phyloP scores from a whole-genome alignment of 768 basidiomycete species.

The Lyophyllum atratum region DNA sequence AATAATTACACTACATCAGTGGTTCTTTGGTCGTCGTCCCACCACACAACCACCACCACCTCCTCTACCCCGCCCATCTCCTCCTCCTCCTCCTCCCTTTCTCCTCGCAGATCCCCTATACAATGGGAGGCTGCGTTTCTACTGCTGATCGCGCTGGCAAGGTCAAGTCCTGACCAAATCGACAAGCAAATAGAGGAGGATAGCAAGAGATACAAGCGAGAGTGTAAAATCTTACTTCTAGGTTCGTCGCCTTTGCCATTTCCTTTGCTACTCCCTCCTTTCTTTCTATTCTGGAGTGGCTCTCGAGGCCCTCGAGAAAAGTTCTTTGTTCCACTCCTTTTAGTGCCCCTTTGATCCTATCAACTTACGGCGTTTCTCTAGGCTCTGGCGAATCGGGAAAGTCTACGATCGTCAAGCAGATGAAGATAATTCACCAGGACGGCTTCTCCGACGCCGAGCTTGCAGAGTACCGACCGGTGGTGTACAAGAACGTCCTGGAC shows the following conservation, averaged over 20 bases:
- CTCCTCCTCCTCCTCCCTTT: neutral
- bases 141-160: constrained; percentile 57
- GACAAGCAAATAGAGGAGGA: constrained; percentile 89
- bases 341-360: too few relatives aligned
- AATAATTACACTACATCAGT: neutral
- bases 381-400: constrained; percentile 97
- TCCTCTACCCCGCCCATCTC: neutral
- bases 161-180: constrained; percentile 69
- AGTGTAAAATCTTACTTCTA: constrained; percentile 92
- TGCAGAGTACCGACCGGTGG: constrained; percentile 65
- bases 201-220: constrained; percentile 74
- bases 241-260: constrained; percentile 50
- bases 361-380: constrained; percentile 56
- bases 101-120: neutral
- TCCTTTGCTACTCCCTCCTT: neutral
- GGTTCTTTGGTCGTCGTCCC: neutral
- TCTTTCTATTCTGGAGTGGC: neutral
- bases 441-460: constrained; percentile 77
- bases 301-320: neutral
- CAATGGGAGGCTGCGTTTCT: constrained; percentile 74
- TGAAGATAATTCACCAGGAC: constrained; percentile 91
- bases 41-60: neutral
- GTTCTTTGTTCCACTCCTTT: too few relatives aligned
- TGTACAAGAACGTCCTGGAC: constrained; percentile 80
- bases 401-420: constrained; percentile 92